Conservation (phyloP, 2,329 filamentous ascomycete species). For the Xylaria sp. region DNA sequence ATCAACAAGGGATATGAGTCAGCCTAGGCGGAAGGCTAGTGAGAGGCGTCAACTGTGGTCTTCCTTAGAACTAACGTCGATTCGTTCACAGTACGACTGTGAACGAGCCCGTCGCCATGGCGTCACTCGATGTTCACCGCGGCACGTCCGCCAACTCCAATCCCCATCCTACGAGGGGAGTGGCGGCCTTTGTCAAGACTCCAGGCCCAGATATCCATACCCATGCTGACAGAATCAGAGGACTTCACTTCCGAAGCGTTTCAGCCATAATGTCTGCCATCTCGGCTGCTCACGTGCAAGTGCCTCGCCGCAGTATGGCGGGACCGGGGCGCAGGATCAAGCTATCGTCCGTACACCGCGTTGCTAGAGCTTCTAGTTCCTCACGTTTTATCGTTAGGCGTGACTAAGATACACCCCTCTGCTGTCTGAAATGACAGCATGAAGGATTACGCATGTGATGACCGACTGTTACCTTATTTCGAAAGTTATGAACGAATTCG, state of each 20-base stretch:
- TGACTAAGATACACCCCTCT: constrained; percentile 27
- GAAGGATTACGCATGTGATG: constrained; percentile 27
- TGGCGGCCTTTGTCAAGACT: not conserved
- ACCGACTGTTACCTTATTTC: constrained; percentile 25
- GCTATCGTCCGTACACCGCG: constrained; percentile 21
- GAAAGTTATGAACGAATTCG: constrained; percentile 32
- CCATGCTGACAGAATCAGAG: constrained; percentile 4
- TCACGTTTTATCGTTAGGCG: constrained; percentile 1
- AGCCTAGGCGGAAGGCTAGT: not conserved
- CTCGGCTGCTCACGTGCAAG: constrained; percentile 13
- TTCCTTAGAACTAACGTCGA: not conserved
- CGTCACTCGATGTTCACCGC: not conserved
- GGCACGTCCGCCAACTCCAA: not conserved
- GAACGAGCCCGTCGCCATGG: not conserved
- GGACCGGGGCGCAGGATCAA: constrained; percentile 34
- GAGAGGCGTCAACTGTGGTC: not conserved
- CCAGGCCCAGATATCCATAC: not conserved
- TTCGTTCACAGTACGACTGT: not conserved
- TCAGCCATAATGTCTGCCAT: not conserved
- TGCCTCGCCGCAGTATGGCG: constrained; percentile 30
- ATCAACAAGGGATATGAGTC: constrained; percentile 2
- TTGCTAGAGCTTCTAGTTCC: constrained; percentile 14
- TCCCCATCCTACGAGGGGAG: not conserved
- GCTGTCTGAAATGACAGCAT: constrained; percentile 17
- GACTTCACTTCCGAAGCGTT: constrained; percentile 4